Conservation (phyloP, 1,284 basidiomycete species). For the Kalmanozyma brasiliensis region DNA sequence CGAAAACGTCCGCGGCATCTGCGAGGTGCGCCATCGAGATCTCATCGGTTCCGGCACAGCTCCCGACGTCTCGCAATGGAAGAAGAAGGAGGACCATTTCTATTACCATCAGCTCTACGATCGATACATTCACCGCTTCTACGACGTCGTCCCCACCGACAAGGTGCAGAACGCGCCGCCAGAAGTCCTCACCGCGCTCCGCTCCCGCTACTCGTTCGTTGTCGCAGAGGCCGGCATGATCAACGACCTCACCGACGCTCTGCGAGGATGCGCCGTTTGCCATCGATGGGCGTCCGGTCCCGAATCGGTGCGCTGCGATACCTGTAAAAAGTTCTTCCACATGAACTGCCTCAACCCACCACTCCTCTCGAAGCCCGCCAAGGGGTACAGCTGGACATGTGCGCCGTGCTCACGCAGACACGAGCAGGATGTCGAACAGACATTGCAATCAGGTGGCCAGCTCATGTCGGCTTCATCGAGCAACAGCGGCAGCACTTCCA, state of each 20-base stretch:
- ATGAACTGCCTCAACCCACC: slow-evolving; percentile 94
- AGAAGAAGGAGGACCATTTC: slow-evolving; percentile 91
- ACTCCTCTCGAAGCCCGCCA: slow-evolving; percentile 90
- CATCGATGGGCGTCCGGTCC: slow-evolving; percentile 77
- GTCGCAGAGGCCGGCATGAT: slow-evolving; percentile 92
- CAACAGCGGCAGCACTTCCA: slow-evolving; percentile 16
- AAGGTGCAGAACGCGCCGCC: slow-evolving; percentile 80
- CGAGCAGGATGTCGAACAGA: slow-evolving; percentile 81
- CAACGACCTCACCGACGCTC: slow-evolving; percentile 84
- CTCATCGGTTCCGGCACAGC: slow-evolving; percentile 75
- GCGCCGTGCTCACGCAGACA: slow-evolving; percentile 88
- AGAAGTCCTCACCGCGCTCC: slow-evolving; percentile 70
- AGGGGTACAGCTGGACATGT: slow-evolving; percentile 98
- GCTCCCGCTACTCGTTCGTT: slow-evolving; percentile 89
- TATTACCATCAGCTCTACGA: slow-evolving; percentile 94
- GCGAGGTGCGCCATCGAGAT: slow-evolving; percentile 91
- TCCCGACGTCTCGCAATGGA: slow-evolving; percentile 90
- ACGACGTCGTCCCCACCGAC: slow-evolving; percentile 89
- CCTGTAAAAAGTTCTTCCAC: slow-evolving; percentile 93
- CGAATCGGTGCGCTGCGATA: slow-evolving; percentile 91
- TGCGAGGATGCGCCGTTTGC: slow-evolving; percentile 87
- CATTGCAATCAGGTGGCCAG: slow-evolving; percentile 36
- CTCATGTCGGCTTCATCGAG: slow-evolving; percentile 20
- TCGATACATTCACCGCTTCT: slow-evolving; percentile 97
- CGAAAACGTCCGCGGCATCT: slow-evolving; percentile 87